A percentile compares a stretch with the other conserved stretches of the same genome.
Conservation (phyloP, 2,329 filamentous ascomycete species). For the Sporothrix euskadiensis region DNA sequence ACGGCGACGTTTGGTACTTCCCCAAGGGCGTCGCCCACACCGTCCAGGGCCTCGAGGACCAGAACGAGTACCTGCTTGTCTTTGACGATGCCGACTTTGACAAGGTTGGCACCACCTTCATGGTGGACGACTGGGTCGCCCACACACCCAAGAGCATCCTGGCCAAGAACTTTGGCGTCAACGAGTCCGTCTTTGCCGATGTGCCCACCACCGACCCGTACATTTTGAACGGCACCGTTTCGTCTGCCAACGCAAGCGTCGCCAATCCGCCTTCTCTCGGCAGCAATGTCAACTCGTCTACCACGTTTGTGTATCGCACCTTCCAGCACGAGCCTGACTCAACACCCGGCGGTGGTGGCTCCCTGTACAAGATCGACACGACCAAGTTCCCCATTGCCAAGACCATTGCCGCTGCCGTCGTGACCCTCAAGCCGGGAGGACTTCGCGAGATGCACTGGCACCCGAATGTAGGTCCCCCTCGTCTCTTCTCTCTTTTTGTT, state of each 20-base stretch:
- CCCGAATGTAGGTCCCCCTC: conserved; percentile 54
- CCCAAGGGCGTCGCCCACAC: conserved; percentile 52
- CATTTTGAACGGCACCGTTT: conserved; percentile 59
- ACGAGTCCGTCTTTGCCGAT: conserved; percentile 58
- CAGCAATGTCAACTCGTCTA: conserved; percentile 22
- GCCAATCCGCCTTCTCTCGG: conserved; percentile 34
- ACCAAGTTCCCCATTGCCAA: conserved; percentile 66
- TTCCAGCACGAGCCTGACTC: conserved; percentile 53
- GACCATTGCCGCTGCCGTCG: conserved; percentile 65
- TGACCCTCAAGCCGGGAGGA: conserved; percentile 63
- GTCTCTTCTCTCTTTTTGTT: background rate
- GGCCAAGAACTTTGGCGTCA: conserved; percentile 68
- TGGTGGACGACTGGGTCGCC: conserved; percentile 68
- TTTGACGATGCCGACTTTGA: conserved; percentile 69
- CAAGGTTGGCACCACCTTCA: conserved; percentile 66
- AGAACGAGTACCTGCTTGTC: conserved; percentile 60
- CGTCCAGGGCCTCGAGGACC: conserved; percentile 56
- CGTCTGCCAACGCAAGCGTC: conserved; percentile 43
- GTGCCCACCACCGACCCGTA: conserved; percentile 61
- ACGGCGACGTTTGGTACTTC: conserved; percentile 61
- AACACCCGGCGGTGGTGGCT: conserved; percentile 40
- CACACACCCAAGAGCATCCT: conserved; percentile 64
- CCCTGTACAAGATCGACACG: conserved; percentile 64
- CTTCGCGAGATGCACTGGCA: conserved; percentile 70
- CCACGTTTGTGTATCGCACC: conserved; percentile 58